phyloP scores from a whole-genome alignment of 345 rosid species.

The Camelina hispida region DNA sequence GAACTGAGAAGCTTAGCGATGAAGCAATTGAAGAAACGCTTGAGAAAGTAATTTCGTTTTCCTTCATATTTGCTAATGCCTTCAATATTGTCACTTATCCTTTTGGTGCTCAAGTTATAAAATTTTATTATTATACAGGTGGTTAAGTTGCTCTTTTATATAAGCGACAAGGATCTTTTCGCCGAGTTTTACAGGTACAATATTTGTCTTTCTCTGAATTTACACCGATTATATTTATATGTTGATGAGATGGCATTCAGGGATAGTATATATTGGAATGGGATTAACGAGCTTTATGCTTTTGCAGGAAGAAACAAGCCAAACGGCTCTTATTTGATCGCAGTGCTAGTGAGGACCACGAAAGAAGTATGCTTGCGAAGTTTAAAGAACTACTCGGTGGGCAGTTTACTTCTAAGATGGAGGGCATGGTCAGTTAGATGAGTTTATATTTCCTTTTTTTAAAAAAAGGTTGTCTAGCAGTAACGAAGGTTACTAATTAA shows the following conservation, averaged over 20 bases:
- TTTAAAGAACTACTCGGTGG: slow-evolving; percentile 59
- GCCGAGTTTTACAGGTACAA: slow-evolving; percentile 67
- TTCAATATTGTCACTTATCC: not conserved
- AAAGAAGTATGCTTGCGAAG: slow-evolving; percentile 65
- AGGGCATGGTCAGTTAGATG: slow-evolving; percentile 55
- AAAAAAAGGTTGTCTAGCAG: not conserved
- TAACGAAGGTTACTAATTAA: not conserved
- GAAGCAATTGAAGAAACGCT: slow-evolving; percentile 36
- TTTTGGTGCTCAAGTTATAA: slow-evolving; percentile 15
- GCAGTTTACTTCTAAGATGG: slow-evolving; percentile 73
- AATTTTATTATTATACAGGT: slow-evolving; percentile 29
- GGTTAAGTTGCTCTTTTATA: slow-evolving; percentile 75
- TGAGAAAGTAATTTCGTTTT: slow-evolving; percentile 28
- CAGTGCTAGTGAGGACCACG: slow-evolving; percentile 58
- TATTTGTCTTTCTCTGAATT: slow-evolving; percentile 6
- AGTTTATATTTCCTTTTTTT: not conserved
- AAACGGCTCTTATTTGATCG: slow-evolving; percentile 67
- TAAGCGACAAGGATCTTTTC: slow-evolving; percentile 77
- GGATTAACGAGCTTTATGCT: not conserved
- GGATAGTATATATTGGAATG: not conserved
- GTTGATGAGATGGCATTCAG: slow-evolving; percentile 8
- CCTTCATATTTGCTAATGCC: not conserved
- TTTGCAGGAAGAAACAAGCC: slow-evolving; percentile 66
- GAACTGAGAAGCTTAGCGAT: slow-evolving; percentile 34
- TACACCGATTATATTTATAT: not conserved